Conservation (phyloP, 2,329 filamentous ascomycete genomes). For the Ampelomyces quisqualis region DNA sequence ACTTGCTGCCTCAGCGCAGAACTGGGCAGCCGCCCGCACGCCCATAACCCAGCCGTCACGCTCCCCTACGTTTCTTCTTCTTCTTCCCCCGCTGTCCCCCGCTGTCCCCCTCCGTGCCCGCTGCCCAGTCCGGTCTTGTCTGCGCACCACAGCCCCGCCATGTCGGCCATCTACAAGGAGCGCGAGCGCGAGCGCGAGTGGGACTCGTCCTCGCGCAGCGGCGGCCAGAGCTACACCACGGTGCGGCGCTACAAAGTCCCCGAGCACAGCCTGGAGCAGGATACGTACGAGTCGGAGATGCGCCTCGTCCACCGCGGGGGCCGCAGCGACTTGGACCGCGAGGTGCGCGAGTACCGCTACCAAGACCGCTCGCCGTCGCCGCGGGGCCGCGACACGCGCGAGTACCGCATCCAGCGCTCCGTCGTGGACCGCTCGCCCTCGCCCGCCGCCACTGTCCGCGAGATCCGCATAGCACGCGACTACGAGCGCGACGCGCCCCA, state of each 20-base stretch:
- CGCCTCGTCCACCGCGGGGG: conserved; percentile 48
- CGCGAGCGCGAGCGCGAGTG: conserved; percentile 50
- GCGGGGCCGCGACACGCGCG: conserved; percentile 50
- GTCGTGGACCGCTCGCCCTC: conserved; percentile 52
- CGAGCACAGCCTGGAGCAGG: conserved; percentile 47
- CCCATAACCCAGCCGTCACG: too few relatives aligned
- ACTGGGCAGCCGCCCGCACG: too few relatives aligned
- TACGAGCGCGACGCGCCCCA: conserved; percentile 41
- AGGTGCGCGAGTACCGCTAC: conserved; percentile 43
- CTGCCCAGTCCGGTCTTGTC: conserved; percentile 1
- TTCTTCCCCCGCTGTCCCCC: conserved; percentile 3
- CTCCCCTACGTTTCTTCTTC: conserved; percentile 1
- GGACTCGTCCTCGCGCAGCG: conserved; percentile 41
- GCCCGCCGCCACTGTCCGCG: conserved; percentile 43
- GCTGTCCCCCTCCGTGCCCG: conserved; percentile 1
- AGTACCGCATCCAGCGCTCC: conserved; percentile 54
- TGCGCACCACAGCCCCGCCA: conserved; percentile 26
- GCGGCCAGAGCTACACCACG: conserved; percentile 52
- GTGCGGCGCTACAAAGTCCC: conserved; percentile 63
- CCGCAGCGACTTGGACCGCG: conserved; percentile 36
- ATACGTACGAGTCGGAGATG: conserved; percentile 51
- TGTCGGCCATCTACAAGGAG: conserved; percentile 49
- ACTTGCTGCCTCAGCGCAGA: too few relatives aligned
- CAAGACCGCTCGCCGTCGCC: conserved; percentile 44
- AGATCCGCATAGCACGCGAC: conserved; percentile 36